phyloP scores from a whole-genome alignment of 345 rosid genomes.

The Hypericum perforatum region DNA sequence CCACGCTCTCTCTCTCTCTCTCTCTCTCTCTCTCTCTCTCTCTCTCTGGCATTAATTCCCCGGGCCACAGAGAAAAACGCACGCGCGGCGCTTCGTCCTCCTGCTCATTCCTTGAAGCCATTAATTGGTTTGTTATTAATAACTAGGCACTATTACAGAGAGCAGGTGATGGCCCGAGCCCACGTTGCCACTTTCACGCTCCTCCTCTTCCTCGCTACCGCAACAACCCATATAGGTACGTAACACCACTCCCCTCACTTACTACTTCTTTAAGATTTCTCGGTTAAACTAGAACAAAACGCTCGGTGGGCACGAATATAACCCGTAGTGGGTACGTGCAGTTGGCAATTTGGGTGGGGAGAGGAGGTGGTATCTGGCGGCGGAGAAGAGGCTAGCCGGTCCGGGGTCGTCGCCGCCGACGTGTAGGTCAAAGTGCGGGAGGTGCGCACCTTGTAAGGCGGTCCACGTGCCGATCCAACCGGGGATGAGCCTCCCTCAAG shows the following conservation, averaged over 20 bases:
- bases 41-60: no score
- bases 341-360: constrained; percentile 24
- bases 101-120: no score
- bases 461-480: constrained; percentile 90
- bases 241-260: not conserved
- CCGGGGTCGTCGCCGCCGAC: constrained; percentile 76
- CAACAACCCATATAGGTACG: constrained; percentile 31
- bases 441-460: constrained; percentile 68
- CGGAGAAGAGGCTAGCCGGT: constrained; percentile 41
- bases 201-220: constrained; percentile 36
- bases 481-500: constrained; percentile 51
- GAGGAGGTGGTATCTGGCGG: constrained; percentile 10
- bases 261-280: not conserved
- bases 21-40: no score
- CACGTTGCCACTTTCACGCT: constrained; percentile 37
- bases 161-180: no score
- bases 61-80: no score
- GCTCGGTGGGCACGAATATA: not conserved
- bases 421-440: constrained; percentile 81
- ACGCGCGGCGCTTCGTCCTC: no score
- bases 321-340: constrained; percentile 25
- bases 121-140: no score
- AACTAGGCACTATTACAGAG: no score
- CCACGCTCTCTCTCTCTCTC: no score
- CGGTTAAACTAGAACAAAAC: no score